Conservation (phyloP, 2,329 filamentous ascomycete species). For the Capronia americana region DNA sequence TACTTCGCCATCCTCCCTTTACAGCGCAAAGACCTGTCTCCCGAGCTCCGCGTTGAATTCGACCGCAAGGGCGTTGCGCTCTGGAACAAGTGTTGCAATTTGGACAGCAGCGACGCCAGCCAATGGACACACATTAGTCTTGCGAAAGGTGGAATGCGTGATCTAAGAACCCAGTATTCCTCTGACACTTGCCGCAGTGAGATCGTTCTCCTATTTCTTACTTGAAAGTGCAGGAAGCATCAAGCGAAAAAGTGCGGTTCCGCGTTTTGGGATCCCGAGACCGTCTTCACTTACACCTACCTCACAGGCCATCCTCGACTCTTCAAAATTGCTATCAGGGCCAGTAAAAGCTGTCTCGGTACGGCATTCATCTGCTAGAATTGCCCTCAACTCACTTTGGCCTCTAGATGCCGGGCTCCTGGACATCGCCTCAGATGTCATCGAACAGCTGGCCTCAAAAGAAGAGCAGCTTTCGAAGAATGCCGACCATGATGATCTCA, state of each 20-base stretch:
- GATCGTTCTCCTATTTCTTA: constrained; percentile 70
- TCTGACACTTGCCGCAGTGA: constrained; percentile 44
- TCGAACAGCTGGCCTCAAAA: constrained; percentile 66
- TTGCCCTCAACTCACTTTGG: not conserved
- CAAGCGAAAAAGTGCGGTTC: constrained; percentile 22
- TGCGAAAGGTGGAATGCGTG: constrained; percentile 18
- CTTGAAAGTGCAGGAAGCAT: constrained; percentile 62
- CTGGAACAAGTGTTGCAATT: constrained; percentile 48
- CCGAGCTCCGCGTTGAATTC: constrained; percentile 34
- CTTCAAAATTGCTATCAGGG: constrained; percentile 71
- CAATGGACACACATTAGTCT: constrained; percentile 4
- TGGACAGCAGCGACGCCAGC: constrained; percentile 14
- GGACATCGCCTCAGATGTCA: constrained; percentile 63
- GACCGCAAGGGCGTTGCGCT: constrained; percentile 45
- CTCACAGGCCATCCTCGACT: constrained; percentile 60
- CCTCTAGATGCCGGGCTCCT: constrained; percentile 49
- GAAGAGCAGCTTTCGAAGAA: constrained; percentile 10
- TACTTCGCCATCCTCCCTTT: constrained; percentile 35
- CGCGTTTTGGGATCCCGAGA: not conserved
- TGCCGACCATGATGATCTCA: not conserved
- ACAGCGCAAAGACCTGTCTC: constrained; percentile 28
- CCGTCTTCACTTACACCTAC: constrained; percentile 23
- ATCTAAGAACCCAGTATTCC: not conserved
- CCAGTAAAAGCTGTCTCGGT: constrained; percentile 65
- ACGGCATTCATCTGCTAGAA: constrained; percentile 1